Evolutionary conservation across 2,329 filamentous ascomycete genomes (phyloP).

Genomic region (Berkeleyomyces basicola): DNA sequence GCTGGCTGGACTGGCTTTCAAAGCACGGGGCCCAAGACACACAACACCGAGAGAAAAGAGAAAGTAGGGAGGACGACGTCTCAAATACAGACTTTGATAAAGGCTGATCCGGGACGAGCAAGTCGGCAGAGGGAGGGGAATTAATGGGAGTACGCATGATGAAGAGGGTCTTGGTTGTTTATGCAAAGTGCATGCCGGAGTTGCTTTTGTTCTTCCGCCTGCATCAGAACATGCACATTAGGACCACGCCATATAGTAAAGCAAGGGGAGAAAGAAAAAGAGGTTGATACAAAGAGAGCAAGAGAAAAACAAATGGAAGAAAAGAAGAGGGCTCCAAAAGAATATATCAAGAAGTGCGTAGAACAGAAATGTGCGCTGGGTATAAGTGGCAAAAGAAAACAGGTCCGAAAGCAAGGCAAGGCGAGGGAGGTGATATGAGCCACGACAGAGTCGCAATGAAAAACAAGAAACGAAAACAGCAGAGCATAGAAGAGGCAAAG

Average conservation of each 20-base stretch:
- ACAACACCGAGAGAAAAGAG: conserved; percentile 2
- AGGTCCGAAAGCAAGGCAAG: too few species aligned
- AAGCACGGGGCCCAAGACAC: conserved; percentile 2
- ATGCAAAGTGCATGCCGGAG: neutral
- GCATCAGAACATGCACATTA: neutral
- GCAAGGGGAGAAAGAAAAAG: neutral
- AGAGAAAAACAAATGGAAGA: neutral
- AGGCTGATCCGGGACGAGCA: neutral
- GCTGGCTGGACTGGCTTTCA: neutral
- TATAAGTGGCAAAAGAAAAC: neutral
- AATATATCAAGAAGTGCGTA: neutral
- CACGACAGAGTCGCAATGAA: neutral
- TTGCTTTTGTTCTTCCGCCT: neutral
- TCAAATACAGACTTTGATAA: neutral
- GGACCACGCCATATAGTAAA: neutral
- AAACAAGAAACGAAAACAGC: neutral
- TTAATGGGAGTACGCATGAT: neutral
- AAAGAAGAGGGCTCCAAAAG: neutral
- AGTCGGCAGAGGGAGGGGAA: neutral
- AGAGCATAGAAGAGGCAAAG: neutral
- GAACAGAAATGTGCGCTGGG: neutral
- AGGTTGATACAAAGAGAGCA: neutral
- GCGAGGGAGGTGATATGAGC: neutral
- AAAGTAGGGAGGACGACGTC: neutral
- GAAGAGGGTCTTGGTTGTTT: neutral